Conservation (phyloP, 2,329 filamentous ascomycete genomes). For the Alternaria novae-zelandiae region DNA sequence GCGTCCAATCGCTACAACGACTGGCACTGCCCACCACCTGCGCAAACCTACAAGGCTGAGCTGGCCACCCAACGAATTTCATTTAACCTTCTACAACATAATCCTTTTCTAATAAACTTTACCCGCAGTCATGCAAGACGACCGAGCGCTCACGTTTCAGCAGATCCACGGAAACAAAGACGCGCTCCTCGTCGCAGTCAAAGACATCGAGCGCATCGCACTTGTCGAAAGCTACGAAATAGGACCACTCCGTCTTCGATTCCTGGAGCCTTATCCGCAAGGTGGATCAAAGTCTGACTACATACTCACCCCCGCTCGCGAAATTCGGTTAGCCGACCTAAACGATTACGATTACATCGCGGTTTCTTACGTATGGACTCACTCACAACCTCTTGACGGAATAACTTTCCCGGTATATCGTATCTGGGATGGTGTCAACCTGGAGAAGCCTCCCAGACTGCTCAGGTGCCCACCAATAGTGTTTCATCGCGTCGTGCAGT, state of each 20-base stretch:
- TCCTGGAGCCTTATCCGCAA: neutral
- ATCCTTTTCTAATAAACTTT: too few relatives aligned
- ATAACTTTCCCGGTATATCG: neutral
- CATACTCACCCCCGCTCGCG: neutral
- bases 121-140: neutral
- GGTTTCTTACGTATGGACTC: neutral
- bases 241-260: neutral
- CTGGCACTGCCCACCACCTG: neutral
- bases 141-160: neutral
- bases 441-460: rapidly evolving
- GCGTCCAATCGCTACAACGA: neutral
- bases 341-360: rapidly evolving
- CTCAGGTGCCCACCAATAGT: neutral
- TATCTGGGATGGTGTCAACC: neutral
- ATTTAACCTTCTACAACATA: neutral
- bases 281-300: neutral
- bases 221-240: neutral
- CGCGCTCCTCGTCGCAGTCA: neutral
- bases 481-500: neutral
- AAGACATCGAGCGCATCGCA: neutral
- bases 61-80: neutral
- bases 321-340: neutral
- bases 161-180: neutral
- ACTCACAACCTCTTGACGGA: neutral
- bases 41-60: neutral